Evolutionary conservation across 176 grass and related monocot genomes (phyloP), one percentile per base, ranked within the genome.

Genomic region (Zoysia japonica): DNA sequence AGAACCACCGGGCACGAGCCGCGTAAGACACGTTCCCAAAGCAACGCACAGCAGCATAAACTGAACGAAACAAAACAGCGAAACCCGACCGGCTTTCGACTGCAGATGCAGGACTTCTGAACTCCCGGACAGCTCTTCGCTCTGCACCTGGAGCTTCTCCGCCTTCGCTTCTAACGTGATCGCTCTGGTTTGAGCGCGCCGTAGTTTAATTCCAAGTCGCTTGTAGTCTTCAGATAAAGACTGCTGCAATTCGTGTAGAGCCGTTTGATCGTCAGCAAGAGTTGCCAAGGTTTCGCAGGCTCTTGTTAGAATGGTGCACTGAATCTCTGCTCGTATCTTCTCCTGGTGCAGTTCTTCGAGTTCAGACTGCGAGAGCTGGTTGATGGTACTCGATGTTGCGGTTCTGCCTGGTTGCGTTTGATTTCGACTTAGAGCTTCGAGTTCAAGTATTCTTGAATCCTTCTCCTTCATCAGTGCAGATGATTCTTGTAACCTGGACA

Each of bases 291-390:
- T 84, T 50, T 91, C 75, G 44, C 50, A 72, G 5, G 88, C 60
- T 80, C 85, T 86, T 66, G 80, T 78, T 54, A 95, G 85, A 71
- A 95, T 68, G 16, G 87, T 48, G 71, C 52, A 82, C 68, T 82
- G 71, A 57, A 93, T 88, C 72, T 99, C 96, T 6, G 84, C 71
- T 80, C 87, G 88, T 20, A 93, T 71, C 50, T 79, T 95, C 67
- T 91, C 82, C 83, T 84, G 71, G 41, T 93, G 55, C n/a, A 98
- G 19, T 15, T 10, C 64, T 19, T 90, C 90, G 72, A 99, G 72
- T 17, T 94, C 89, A 6, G 80, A 68, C 45, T 88, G 81, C 65
- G 67, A 17, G 11, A 71, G 43, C 1, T 38, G 40, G 2, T 55
- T 12, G 16, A 77, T 50, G 6, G 40, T 50, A 70, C 41, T 61